Percentiles rank a stretch among this genome's conserved stretches.
Evolutionary conservation across 495 filamentous ascomycete species (phyloP).

Genomic region (Aspergillus biplanus): DNA sequence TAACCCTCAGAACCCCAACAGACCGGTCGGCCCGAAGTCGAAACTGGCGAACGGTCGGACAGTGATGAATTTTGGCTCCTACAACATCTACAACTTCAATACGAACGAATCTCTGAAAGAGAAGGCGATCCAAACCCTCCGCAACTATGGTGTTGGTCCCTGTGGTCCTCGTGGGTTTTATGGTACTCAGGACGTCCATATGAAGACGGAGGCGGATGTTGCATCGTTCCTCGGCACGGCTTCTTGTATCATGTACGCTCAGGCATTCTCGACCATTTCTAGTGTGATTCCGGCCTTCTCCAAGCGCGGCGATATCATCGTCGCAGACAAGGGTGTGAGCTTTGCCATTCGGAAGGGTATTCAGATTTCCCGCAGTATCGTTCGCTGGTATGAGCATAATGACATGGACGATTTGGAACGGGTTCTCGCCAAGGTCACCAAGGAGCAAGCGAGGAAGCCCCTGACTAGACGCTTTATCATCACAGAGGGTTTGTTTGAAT

Average conservation of each 20-base stretch:
- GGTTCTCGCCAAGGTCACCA: constrained; percentile 80
- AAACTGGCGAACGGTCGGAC: constrained; percentile 89
- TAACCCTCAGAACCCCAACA: constrained; percentile 35
- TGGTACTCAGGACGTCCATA: constrained; percentile 97
- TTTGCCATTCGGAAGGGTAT: constrained; percentile 93
- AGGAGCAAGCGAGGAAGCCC: constrained; percentile 85
- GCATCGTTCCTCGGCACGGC: constrained; percentile 83
- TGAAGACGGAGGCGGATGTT: constrained; percentile 94
- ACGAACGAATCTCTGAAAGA: constrained; percentile 90
- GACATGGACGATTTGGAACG: constrained; percentile 91
- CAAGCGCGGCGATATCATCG: constrained; percentile 96
- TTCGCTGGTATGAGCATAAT: constrained; percentile 95
- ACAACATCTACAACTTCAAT: constrained; percentile 97
- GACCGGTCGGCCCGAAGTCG: constrained; percentile 85
- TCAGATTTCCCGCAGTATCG: constrained; percentile 86
- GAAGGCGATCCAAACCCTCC: constrained; percentile 88
- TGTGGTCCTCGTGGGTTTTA: constrained; percentile 98
- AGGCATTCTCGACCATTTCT: constrained; percentile 92
- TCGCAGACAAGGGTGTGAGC: constrained; percentile 94
- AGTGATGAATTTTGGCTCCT: constrained; percentile 88
- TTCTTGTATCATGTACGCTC: constrained; percentile 90
- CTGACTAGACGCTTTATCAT: constrained; percentile 94
- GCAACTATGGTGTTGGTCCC: constrained; percentile 93
- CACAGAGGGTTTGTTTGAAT: constrained; percentile 94
- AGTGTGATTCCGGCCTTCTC: constrained; percentile 94